Conservation (phyloP, 2,329 filamentous ascomycete genomes). For the Beauveria varroae region DNA sequence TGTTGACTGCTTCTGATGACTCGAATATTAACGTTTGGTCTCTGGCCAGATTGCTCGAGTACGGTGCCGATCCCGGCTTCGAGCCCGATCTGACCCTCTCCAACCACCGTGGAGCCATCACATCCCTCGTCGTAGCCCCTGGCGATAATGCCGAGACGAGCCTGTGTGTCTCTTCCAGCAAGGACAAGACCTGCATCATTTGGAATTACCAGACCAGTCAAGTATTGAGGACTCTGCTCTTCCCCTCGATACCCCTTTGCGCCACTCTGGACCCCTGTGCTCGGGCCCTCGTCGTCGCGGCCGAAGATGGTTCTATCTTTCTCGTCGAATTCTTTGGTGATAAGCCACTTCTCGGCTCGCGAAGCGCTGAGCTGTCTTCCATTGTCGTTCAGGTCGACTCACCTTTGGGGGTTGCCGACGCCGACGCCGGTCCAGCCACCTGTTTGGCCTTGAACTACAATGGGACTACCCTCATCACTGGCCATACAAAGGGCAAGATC, state of each 20-base stretch:
- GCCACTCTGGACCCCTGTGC: slow-evolving; percentile 74
- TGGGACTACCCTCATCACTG: slow-evolving; percentile 70
- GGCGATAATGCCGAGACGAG: slow-evolving; percentile 62
- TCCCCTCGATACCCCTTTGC: slow-evolving; percentile 66
- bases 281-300: slow-evolving; percentile 72
- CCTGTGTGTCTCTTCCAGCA: slow-evolving; percentile 75
- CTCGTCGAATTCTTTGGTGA: slow-evolving; percentile 64
- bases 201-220: slow-evolving; percentile 86
- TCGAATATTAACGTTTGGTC: slow-evolving; percentile 92
- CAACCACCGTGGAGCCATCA: slow-evolving; percentile 69
- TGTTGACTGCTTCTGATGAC: slow-evolving; percentile 76
- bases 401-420: slow-evolving; percentile 49
- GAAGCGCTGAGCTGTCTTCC: slow-evolving; percentile 43
- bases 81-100: slow-evolving; percentile 73
- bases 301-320: slow-evolving; percentile 74
- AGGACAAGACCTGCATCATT: slow-evolving; percentile 80
- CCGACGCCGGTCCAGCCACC: slow-evolving; percentile 57
- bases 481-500: slow-evolving; percentile 73
- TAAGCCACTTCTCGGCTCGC: slow-evolving; percentile 47
- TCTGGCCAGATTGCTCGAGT: slow-evolving; percentile 61
- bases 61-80: slow-evolving; percentile 45
- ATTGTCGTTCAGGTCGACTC: slow-evolving; percentile 49
- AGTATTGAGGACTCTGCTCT: slow-evolving; percentile 71
- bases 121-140: slow-evolving; percentile 54
- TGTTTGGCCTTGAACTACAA: slow-evolving; percentile 75